phyloP scores from a whole-genome alignment of 2,329 filamentous ascomycete genomes.

The Beauveria brongniartii region DNA sequence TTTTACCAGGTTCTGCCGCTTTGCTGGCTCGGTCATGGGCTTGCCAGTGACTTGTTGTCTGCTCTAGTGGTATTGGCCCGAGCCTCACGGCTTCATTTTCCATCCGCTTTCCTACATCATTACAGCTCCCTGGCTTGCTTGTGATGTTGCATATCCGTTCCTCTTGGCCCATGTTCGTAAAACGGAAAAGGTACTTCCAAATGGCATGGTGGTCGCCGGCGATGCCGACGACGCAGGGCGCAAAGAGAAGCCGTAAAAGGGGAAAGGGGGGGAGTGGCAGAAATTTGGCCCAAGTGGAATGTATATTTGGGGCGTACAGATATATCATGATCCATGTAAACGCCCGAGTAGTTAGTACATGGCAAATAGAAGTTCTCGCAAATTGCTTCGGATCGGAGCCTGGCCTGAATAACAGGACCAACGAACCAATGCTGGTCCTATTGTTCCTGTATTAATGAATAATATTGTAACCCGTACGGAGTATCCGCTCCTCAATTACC shows the following conservation, averaged over 20 bases:
- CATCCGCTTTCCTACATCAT: constrained; percentile 35
- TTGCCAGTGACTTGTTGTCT: constrained; percentile 30
- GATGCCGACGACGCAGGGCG: not conserved
- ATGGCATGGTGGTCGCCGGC: constrained; percentile 28
- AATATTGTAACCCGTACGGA: not conserved
- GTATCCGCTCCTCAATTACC: not conserved
- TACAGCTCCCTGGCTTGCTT: constrained; percentile 29
- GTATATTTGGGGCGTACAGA: not conserved
- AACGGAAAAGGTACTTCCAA: constrained; percentile 29
- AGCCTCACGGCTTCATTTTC: constrained; percentile 39
- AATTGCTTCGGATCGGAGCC: not conserved
- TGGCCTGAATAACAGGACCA: no score
- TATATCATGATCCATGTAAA: not conserved
- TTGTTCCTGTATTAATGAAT: not conserved
- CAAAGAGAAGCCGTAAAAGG: not conserved
- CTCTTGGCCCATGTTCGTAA: constrained; percentile 31
- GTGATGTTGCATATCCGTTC: constrained; percentile 38
- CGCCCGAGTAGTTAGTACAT: not conserved
- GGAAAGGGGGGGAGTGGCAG: no score
- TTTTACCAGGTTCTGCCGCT: constrained; percentile 33
- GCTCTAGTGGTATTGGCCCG: constrained; percentile 44
- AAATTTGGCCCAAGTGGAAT: not conserved
- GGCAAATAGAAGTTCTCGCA: not conserved
- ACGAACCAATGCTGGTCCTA: not conserved
- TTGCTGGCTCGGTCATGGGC: constrained; percentile 34